Base-by-base conservation (phyloP, 148 eudicot genomes). In the Drosera capensis region DNA sequence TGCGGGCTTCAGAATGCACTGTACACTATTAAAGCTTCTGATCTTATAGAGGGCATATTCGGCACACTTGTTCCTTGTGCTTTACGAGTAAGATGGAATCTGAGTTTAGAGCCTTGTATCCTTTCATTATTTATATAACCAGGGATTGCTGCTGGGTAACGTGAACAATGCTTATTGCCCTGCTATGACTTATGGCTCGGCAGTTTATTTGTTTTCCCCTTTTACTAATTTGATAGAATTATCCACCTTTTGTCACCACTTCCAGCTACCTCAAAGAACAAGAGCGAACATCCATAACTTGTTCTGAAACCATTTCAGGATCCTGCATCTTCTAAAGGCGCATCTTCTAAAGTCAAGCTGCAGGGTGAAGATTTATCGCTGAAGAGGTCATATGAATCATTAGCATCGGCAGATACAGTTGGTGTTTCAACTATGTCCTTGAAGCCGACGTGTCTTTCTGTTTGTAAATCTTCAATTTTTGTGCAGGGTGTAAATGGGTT, bases 1-100 rank as follows among this genome's bases (percentile, higher is more conserved):
- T 54, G 70, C 30, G 96, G 96, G 37, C 80, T 87, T 40, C 72
- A 77, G 49, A 74, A 82, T 68, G 94, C 94, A 37, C 67, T 87
- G 6, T 87, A 82, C 62, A 70, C 86, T 49, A 74, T 87, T 49
- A 72, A 67, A 62, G 96, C 96, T 60, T 63, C 74, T 42, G 96
- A 87, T 74, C 45, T 79, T 17, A 77, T 67, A 43, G 73, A 55
- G 36, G 83, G 66, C 45, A 67, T 87, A 37, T 87, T 87, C 49
- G 96, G 96, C 46, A 46, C 66, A 20, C 94, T 87, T 40, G 62
- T 57, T 19, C 72, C 90, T 15, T 87, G 90, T 51, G 72, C 67
- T 40, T 68, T 70, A 40, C 90, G 66, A 80, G 96, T 79, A 25
- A 57, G 57, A 42, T 49, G 22, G 0, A 11, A 38, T 52, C 2